Percentiles rank a stretch among this genome's conserved stretches.
phyloP scores from a whole-genome alignment of 768 basidiomycete genomes.

The Mycena rebaudengoi region DNA sequence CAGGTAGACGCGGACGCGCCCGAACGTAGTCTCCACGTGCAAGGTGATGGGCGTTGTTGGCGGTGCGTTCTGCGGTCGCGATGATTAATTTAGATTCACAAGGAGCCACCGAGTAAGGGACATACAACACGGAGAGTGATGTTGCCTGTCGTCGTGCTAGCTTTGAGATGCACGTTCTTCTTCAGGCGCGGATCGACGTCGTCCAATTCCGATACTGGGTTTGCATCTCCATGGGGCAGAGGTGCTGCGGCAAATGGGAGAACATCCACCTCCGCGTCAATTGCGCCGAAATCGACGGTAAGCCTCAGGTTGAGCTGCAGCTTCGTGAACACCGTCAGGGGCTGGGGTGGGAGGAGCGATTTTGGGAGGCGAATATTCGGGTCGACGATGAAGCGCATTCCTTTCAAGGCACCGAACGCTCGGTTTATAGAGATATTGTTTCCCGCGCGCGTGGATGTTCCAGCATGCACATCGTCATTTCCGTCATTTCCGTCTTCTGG shows the following conservation, averaged over 20 bases:
- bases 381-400: background rate
- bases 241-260: background rate
- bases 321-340: background rate
- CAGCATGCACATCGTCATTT: no score
- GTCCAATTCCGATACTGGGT: background rate
- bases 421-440: slow-evolving; percentile 1
- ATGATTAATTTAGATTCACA: no score
- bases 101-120: background rate
- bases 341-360: background rate
- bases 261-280: background rate
- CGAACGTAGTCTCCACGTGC: background rate
- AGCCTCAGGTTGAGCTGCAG: background rate
- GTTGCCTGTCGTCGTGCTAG: background rate
- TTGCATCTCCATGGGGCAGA: no score
- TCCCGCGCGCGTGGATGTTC: no score
- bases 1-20: background rate
- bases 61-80: background rate
- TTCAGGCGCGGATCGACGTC: background rate
- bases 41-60: background rate
- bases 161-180: background rate
- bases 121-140: background rate
- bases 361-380: background rate
- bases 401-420: background rate
- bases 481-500: no score
- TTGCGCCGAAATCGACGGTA: background rate